phyloP scores from a whole-genome alignment of 2,329 filamentous ascomycete species.

The Fusarium nurragi region DNA sequence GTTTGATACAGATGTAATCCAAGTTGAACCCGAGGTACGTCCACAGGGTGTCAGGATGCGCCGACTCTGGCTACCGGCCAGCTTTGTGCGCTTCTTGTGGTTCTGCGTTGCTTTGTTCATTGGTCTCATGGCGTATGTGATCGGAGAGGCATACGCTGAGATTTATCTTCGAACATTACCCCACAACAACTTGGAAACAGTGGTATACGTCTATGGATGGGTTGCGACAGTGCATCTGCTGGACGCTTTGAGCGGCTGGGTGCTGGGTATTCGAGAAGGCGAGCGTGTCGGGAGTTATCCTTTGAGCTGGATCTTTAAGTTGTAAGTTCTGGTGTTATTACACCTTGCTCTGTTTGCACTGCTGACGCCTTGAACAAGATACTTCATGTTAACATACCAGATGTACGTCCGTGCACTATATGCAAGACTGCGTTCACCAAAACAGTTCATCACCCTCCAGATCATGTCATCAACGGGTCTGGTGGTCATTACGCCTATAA shows the following conservation, averaged over 20 bases:
- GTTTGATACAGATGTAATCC: constrained; percentile 52
- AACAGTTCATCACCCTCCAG: constrained; percentile 73
- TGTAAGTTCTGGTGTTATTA: constrained; percentile 56
- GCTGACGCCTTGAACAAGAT: constrained; percentile 52
- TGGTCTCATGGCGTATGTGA: constrained; percentile 71
- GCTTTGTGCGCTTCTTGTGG: constrained; percentile 75
- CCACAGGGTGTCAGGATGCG: constrained; percentile 54
- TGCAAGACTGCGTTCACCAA: constrained; percentile 71
- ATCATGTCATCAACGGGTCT: constrained; percentile 70
- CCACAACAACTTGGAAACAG: constrained; percentile 72
- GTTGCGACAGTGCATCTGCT: constrained; percentile 72
- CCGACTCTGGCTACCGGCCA: constrained; percentile 69
- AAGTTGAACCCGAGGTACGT: constrained; percentile 39
- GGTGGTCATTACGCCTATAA: constrained; percentile 70
- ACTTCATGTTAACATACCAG: constrained; percentile 76
- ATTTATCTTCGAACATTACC: constrained; percentile 73
- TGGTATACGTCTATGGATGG: constrained; percentile 77
- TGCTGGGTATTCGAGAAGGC: constrained; percentile 71
- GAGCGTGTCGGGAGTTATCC: constrained; percentile 75
- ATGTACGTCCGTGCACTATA: constrained; percentile 76
- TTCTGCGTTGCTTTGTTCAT: constrained; percentile 72
- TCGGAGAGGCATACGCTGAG: constrained; percentile 75
- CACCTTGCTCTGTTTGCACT: background rate
- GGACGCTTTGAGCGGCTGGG: constrained; percentile 72
- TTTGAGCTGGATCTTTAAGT: constrained; percentile 76